phyloP scores from a whole-genome alignment of 192 early-diverging fungal species.

The Gryganskiella cystojenkinii region DNA sequence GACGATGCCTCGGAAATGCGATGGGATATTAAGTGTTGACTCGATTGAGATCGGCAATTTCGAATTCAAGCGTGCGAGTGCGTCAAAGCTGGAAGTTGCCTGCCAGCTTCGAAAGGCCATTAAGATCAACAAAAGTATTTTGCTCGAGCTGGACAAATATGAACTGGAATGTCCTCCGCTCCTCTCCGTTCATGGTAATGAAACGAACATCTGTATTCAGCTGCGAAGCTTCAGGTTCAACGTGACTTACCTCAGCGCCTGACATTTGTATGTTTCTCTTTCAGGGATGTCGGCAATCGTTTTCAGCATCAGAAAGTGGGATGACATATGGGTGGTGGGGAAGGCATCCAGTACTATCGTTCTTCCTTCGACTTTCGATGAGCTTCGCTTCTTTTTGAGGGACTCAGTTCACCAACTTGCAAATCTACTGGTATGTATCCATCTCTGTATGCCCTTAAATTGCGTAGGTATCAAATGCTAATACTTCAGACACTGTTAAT shows the following conservation, averaged over 20 bases:
- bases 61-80: constrained; percentile 7
- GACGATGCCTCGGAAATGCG: constrained; percentile 10
- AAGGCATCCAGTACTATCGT: constrained; percentile 6
- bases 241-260: not conserved
- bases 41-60: constrained; percentile 12
- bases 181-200: constrained; percentile 14
- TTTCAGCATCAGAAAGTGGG: constrained; percentile 2
- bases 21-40: constrained; percentile 9
- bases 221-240: not conserved
- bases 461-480: not conserved
- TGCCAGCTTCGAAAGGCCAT: constrained; percentile 14
- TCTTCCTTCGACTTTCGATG: not conserved
- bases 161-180: constrained; percentile 6
- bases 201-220: not conserved
- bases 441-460: not conserved
- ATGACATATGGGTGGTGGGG: constrained; percentile 6
- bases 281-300: constrained; percentile 12
- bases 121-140: constrained; percentile 20
- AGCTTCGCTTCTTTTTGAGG: constrained; percentile 1
- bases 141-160: constrained; percentile 16
- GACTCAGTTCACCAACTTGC: constrained; percentile 1
- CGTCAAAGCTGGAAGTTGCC: constrained; percentile 13
- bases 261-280: not conserved
- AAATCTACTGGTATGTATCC: constrained; percentile 2
- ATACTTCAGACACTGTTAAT: too few relatives aligned